Base-by-base conservation (phyloP, 2,329 filamentous ascomycete genomes). In the Nigrograna mackinnonii region DNA sequence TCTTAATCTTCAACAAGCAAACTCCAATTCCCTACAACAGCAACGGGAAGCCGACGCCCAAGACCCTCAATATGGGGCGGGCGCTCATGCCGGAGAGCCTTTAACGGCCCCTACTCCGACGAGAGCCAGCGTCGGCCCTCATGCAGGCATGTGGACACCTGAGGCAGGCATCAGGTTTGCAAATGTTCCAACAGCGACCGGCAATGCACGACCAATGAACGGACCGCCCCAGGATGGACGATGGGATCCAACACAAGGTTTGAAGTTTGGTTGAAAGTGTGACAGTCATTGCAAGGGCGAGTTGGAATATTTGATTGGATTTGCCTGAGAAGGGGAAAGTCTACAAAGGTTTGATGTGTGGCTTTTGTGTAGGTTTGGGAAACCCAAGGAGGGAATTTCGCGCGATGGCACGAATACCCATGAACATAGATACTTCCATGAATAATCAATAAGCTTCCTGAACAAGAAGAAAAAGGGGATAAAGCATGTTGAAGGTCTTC, bases 81-180 rank as follows among this genome's bases (percentile, higher is more conserved):
- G 58, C 37, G 64, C 62, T 24, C 65, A 62, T 45, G 75, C 75
- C 3, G 77, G 77, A 34, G 73, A 77, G 35, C 80, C 84, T 14
- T 78, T 85, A 52, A 64, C 85, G 63, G 71, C 66, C 9, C 63
- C 67, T 13, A 69, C 62, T 4, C 69, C 71, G 7, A 71, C 68
- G n/a, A 56, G 68, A 42, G 68, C 68, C 24, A 66, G 59, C 32
- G 51, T 58, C 17, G 60, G 52, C 13, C 64, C 58, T 3, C 57
- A 74, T 48, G 67, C 79, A 55, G 71, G 79, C 5, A 83, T 88
- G 64, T 96, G 91, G 91, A 85, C 82, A 41, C 89, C 90, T 0
- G 84, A 86, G 2, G 85, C 89, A 76, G 87, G 86, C 0, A 94
- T 95, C 57, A 85, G 84, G 43, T 95, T 96, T 66, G 82, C 81